Conservation (phyloP, 2,329 filamentous ascomycete species). For the Talaromyces islandicus region DNA sequence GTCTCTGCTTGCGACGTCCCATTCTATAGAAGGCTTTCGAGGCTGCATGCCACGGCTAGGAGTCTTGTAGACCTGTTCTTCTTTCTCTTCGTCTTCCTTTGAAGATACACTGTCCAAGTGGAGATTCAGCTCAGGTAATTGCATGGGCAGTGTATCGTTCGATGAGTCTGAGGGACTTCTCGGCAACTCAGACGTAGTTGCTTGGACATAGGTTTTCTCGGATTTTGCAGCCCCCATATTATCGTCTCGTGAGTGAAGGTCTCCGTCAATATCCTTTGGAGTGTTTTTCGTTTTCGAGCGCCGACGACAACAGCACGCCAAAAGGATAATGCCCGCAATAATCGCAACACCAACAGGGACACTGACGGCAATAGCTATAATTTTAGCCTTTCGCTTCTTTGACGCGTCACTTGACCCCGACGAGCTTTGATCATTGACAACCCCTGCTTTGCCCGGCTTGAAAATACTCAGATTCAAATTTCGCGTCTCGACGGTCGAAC, state of each 20-base stretch:
- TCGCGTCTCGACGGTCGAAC: slow-evolving; percentile 34
- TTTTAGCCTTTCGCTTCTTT: slow-evolving; percentile 26
- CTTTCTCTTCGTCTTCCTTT: slow-evolving; percentile 14
- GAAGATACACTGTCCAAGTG: slow-evolving; percentile 26
- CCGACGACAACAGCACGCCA: slow-evolving; percentile 28
- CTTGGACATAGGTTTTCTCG: slow-evolving; percentile 16
- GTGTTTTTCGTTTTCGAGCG: slow-evolving; percentile 18
- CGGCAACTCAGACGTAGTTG: slow-evolving; percentile 18
- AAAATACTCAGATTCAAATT: slow-evolving; percentile 37
- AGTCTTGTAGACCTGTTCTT: neutral
- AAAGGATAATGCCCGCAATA: slow-evolving; percentile 25
- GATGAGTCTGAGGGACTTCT: slow-evolving; percentile 18
- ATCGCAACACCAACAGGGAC: slow-evolving; percentile 27
- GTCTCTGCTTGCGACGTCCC: slow-evolving; percentile 20
- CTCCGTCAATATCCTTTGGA: slow-evolving; percentile 14
- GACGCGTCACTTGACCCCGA: slow-evolving; percentile 12
- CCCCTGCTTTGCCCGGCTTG: slow-evolving; percentile 13
- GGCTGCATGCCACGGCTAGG: slow-evolving; percentile 8
- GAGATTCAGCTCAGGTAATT: slow-evolving; percentile 26
- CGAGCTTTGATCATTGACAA: slow-evolving; percentile 16
- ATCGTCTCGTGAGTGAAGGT: neutral
- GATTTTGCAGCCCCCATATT: slow-evolving; percentile 11
- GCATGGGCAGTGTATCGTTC: slow-evolving; percentile 23
- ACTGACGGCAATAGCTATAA: slow-evolving; percentile 32
- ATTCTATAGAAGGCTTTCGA: slow-evolving; percentile 24